phyloP scores from a whole-genome alignment of 2,329 filamentous ascomycete genomes.

The Madurella mycetomatis region DNA sequence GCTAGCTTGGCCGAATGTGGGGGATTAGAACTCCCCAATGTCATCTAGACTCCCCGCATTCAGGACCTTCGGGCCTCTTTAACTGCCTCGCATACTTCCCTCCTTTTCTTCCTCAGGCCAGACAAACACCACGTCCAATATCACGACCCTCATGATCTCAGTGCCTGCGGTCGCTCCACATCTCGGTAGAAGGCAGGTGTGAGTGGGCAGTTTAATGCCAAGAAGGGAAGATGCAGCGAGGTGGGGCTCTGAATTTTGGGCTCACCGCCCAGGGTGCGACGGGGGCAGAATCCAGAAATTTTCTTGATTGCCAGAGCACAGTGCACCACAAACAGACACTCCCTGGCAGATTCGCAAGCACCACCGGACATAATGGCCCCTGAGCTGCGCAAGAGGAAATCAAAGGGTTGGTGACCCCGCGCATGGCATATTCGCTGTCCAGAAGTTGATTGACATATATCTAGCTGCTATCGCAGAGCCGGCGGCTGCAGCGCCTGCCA shows the following conservation, averaged over 20 bases:
- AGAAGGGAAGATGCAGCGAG: not conserved
- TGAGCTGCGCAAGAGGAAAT: constrained; percentile 27
- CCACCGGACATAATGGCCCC: constrained; percentile 24
- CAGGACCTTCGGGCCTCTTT: too few species aligned
- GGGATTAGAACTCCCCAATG: too few species aligned
- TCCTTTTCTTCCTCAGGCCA: too few species aligned
- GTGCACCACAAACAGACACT: not conserved
- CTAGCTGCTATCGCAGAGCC: constrained; percentile 15
- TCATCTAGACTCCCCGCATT: too few species aligned
- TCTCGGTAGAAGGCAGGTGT: too few species aligned
- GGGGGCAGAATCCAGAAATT: constrained; percentile 26
- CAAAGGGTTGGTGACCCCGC: constrained; percentile 22
- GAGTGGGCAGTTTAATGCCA: too few species aligned
- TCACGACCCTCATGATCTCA: too few species aligned
- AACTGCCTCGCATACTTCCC: too few species aligned
- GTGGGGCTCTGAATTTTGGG: constrained; percentile 2
- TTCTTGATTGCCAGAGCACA: constrained; percentile 13
- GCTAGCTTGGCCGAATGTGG: too few species aligned
- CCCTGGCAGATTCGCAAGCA: not conserved
- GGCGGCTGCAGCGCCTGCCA: constrained; percentile 15
- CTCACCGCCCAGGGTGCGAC: constrained; percentile 17
- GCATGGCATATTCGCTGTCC: not conserved
- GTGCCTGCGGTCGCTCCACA: too few species aligned
- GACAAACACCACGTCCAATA: too few species aligned
- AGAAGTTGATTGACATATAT: constrained; percentile 12